Conservation (phyloP, 2,329 filamentous ascomycete genomes). For the Lizonia empirigonia region DNA sequence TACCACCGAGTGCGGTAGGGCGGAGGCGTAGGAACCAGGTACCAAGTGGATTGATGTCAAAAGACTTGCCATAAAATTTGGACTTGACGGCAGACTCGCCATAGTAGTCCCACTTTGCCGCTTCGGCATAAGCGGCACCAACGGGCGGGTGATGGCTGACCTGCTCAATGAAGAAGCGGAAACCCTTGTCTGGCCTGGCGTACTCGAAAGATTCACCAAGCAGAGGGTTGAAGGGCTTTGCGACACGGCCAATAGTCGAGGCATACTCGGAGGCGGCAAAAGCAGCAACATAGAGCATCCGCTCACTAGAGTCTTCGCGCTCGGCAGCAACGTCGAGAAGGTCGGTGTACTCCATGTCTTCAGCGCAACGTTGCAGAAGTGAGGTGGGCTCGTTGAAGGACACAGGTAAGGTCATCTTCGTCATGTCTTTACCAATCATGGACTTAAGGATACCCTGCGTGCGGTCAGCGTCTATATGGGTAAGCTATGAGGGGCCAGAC, state of each 20-base stretch:
- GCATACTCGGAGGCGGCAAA: conserved; percentile 97
- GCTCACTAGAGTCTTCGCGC: conserved; percentile 83
- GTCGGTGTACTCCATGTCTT: conserved; percentile 98
- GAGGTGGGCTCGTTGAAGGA: conserved; percentile 99
- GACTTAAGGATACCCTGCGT: conserved; percentile 89
- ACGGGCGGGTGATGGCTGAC: conserved; percentile 97
- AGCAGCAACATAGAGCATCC: conserved; percentile 90
- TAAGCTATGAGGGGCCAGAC: conserved; percentile 1
- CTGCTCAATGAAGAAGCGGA: conserved; percentile 98
- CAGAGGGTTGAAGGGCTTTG: conserved; percentile 97
- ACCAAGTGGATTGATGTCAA: conserved; percentile 93
- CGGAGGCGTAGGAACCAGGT: conserved; percentile 94
- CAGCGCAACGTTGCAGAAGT: conserved; percentile 88
- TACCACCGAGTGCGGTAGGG: conserved; percentile 66
- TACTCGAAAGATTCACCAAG: conserved; percentile 98
- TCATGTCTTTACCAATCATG: conserved; percentile 99
- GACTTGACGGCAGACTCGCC: conserved; percentile 94
- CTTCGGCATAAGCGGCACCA: conserved; percentile 90
- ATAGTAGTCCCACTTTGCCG: conserved; percentile 94
- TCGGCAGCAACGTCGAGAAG: conserved; percentile 88
- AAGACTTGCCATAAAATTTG: conserved; percentile 97
- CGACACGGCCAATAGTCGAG: conserved; percentile 93
- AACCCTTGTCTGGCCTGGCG: conserved; percentile 91
- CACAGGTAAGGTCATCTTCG: conserved; percentile 97
- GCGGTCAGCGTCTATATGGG: conserved; percentile 29